A percentile compares a stretch with the other conserved stretches of the same genome.
phyloP scores from a whole-genome alignment of 768 basidiomycete genomes.

The Amanita polypyramis region DNA sequence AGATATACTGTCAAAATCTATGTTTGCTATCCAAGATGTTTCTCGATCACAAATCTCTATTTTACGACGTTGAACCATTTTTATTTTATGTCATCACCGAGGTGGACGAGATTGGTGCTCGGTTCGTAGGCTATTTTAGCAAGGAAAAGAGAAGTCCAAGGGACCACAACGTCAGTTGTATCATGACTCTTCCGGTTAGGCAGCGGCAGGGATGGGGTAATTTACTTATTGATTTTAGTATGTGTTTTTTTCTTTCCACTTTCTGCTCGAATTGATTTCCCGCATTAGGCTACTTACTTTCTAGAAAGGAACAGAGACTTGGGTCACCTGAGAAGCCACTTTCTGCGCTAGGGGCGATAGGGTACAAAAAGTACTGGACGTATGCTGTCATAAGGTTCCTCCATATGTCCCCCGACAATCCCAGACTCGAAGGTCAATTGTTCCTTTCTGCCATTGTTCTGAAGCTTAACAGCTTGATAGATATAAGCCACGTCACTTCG shows the following conservation, averaged over 20 bases:
- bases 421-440: slow-evolving; percentile 61
- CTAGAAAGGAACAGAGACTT: slow-evolving; percentile 83
- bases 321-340: slow-evolving; percentile 97
- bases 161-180: slow-evolving; percentile 97
- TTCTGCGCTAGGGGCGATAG: slow-evolving; percentile 82
- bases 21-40: slow-evolving; percentile 99
- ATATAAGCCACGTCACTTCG: slow-evolving; percentile 76
- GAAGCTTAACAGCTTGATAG: slow-evolving; percentile 27
- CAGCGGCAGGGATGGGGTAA: slow-evolving; percentile 97
- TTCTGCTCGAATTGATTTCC: slow-evolving; percentile 3
- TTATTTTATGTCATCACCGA: slow-evolving; percentile 98
- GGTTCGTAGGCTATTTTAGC: slow-evolving; percentile 97
- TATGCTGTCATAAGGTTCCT: slow-evolving; percentile 75
- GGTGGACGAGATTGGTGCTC: slow-evolving; percentile 77
- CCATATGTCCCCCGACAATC: slow-evolving; percentile 43
- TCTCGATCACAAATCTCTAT: slow-evolving; percentile 95
- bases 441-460: not conserved
- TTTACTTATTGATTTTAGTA: slow-evolving; percentile 96
- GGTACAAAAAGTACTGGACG: slow-evolving; percentile 96
- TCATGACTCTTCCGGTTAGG: slow-evolving; percentile 95
- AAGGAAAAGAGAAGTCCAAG: slow-evolving; percentile 97
- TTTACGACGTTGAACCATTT: slow-evolving; percentile 99
- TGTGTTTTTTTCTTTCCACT: slow-evolving; percentile 21
- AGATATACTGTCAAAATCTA: slow-evolving; percentile 99
- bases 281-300: slow-evolving; percentile 79